Conservation (phyloP, 2,329 filamentous ascomycete genomes). For the Colletotrichum nymphaeae region DNA sequence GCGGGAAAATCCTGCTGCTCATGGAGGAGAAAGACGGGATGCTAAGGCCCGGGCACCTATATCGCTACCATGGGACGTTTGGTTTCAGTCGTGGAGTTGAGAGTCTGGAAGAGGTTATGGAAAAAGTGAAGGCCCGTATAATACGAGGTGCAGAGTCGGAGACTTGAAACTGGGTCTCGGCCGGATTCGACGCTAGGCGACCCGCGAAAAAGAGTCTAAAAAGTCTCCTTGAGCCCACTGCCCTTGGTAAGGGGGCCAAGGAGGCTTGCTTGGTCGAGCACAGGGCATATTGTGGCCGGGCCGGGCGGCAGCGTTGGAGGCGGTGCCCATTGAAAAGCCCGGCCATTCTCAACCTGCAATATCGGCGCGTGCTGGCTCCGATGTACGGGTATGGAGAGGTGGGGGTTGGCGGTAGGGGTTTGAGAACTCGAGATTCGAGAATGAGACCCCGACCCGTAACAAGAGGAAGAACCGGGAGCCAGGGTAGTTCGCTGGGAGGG, state of each 20-base stretch:
- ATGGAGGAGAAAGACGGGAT: conserved; percentile 16
- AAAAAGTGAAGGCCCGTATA: conserved; percentile 27
- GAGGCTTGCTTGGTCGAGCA: conserved; percentile 12
- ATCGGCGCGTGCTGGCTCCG: conserved; percentile 30
- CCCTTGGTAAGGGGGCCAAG: conserved; percentile 5
- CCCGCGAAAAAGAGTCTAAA: conserved; percentile 8
- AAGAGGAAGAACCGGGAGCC: conserved; percentile 31
- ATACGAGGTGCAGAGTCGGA: conserved; percentile 8
- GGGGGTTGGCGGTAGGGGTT: conserved; percentile 15
- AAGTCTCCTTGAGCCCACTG: neutral
- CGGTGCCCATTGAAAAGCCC: conserved; percentile 19
- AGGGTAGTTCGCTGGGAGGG: conserved; percentile 1
- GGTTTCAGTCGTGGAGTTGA: conserved; percentile 33
- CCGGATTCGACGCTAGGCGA: neutral
- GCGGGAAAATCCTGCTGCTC: conserved; percentile 20
- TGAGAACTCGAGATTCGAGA: conserved; percentile 8
- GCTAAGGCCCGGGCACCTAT: conserved; percentile 26
- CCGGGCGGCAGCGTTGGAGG: conserved; percentile 11
- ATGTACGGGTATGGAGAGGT: conserved; percentile 29
- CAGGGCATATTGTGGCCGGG: conserved; percentile 13
- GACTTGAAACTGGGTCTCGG: conserved; percentile 25
- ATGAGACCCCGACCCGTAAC: conserved; percentile 21
- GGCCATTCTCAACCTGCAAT: conserved; percentile 28
- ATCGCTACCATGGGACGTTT: conserved; percentile 28
- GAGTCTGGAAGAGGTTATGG: conserved; percentile 6